These are phyloP conservation scores for Fonsecaea monophora DNA, from an alignment of 2,329 filamentous ascomycete species.

Conservation along the genomic window DNA sequence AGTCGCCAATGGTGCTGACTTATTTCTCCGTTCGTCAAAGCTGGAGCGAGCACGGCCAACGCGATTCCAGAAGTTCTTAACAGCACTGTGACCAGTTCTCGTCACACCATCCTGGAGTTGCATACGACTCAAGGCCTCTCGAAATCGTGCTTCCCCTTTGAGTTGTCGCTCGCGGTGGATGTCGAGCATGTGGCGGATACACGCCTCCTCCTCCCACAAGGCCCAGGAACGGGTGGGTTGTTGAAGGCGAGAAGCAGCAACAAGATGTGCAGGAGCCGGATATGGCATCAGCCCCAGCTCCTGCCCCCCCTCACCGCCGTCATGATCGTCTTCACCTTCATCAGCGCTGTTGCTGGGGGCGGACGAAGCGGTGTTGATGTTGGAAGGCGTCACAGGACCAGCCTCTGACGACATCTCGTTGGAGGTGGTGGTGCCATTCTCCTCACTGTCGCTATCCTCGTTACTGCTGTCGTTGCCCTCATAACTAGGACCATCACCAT, in stretches of 20 bases:
- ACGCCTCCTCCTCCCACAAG: slow-evolving; percentile 35
- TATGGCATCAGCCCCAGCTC: slow-evolving; percentile 20
- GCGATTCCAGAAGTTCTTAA: slow-evolving; percentile 41
- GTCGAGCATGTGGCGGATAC: slow-evolving; percentile 36
- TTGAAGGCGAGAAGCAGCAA: slow-evolving; percentile 21
- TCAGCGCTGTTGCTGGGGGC: background rate
- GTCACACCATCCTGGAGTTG: slow-evolving; percentile 16
- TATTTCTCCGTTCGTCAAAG: slow-evolving; percentile 38
- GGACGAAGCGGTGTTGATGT: background rate
- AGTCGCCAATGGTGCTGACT: slow-evolving; percentile 29
- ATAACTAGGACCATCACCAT: background rate
- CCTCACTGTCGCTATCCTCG: background rate
- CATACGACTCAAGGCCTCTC: slow-evolving; percentile 33
- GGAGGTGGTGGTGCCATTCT: background rate
- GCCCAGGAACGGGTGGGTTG: slow-evolving; percentile 26
- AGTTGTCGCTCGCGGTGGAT: slow-evolving; percentile 29
- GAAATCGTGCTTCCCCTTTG: slow-evolving; percentile 34
- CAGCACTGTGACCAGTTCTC: slow-evolving; percentile 19
- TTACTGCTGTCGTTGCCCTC: background rate
- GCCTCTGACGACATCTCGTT: slow-evolving; percentile 19
- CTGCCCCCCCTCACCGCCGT: background rate
- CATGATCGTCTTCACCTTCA: background rate
- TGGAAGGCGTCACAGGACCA: slow-evolving; percentile 14
- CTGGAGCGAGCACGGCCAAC: slow-evolving; percentile 32
- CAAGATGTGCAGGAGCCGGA: slow-evolving; percentile 30